Evolutionary conservation across 176 grass and related monocot species (phyloP).

Genomic region (Aegilops bicornis): DNA sequence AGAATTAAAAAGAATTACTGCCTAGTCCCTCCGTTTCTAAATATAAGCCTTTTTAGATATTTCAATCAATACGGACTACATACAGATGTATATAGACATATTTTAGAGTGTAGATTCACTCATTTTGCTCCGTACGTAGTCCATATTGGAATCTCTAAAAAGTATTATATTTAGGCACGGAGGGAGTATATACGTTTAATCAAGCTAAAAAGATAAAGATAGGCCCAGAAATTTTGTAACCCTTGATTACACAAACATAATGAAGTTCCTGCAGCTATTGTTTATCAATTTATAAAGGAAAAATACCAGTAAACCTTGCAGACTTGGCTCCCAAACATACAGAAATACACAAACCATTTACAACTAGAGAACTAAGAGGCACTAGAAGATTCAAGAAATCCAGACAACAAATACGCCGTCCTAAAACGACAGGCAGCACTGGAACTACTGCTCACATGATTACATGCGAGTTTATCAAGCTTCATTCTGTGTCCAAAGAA

Average conservation of each 20-base stretch:
- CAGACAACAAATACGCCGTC: background rate
- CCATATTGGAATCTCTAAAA: no score
- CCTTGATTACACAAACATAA: background rate
- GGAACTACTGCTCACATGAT: slow-evolving; percentile 3
- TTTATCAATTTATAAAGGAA: background rate
- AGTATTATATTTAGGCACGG: no score
- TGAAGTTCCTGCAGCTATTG: background rate
- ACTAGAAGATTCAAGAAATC: background rate
- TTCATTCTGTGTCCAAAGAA: background rate
- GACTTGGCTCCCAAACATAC: background rate
- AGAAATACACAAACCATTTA: slow-evolving; percentile 8
- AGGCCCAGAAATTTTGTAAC: background rate
- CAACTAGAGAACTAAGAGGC: background rate
- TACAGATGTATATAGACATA: no score
- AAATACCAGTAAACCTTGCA: background rate
- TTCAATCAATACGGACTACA: no score
- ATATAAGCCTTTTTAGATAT: no score
- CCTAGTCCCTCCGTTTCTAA: no score
- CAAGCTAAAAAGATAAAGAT: background rate
- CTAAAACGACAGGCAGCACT: background rate
- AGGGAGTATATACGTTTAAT: background rate
- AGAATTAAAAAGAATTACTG: background rate
- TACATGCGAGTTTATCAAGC: slow-evolving; percentile 3
- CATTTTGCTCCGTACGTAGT: no score
- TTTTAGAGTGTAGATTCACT: no score